phyloP scores from a whole-genome alignment of 208 protist genomes.

The Crithidia brevicula region DNA sequence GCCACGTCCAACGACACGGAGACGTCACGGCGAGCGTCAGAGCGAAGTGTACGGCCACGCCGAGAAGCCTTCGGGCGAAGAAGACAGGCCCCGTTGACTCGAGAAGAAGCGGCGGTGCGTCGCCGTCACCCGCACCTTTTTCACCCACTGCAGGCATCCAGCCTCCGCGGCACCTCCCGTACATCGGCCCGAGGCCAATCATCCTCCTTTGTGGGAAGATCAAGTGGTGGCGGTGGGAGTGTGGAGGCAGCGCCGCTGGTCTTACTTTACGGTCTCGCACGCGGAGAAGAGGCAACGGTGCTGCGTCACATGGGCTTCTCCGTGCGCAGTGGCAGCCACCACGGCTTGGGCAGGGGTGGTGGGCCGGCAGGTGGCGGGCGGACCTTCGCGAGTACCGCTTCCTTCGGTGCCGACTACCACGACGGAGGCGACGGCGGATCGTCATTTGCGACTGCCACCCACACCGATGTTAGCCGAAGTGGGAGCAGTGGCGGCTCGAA shows the following conservation, averaged over 20 bases:
- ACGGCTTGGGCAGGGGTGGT: conserved; percentile 12
- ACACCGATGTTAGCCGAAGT: not conserved
- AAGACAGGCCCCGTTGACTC: not conserved
- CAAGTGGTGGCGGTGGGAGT: not conserved
- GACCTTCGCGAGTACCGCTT: too few relatives aligned
- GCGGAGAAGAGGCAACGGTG: conserved; percentile 18
- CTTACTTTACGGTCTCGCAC: conserved; percentile 16
- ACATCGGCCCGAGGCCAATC: too few relatives aligned
- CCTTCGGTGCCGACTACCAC: not conserved
- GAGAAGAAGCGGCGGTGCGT: conserved; percentile 13
- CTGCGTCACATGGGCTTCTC: conserved; percentile 33
- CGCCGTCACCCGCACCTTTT: conserved; percentile 21
- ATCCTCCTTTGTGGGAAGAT: not conserved
- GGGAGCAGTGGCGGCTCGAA: conserved; percentile 8
- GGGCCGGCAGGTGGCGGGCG: not conserved
- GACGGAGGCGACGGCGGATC: too few relatives aligned
- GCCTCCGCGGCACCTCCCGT: too few relatives aligned
- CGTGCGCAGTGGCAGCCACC: conserved; percentile 23
- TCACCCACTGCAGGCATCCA: conserved; percentile 5
- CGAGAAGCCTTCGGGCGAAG: not conserved
- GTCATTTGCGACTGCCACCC: not conserved
- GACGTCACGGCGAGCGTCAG: not conserved
- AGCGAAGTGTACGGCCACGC: not conserved
- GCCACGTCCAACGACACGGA: not conserved
- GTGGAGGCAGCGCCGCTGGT: conserved; percentile 5